Conservation (phyloP, 2,329 filamentous ascomycete genomes). For the Chrysosporium queenslandicum region DNA sequence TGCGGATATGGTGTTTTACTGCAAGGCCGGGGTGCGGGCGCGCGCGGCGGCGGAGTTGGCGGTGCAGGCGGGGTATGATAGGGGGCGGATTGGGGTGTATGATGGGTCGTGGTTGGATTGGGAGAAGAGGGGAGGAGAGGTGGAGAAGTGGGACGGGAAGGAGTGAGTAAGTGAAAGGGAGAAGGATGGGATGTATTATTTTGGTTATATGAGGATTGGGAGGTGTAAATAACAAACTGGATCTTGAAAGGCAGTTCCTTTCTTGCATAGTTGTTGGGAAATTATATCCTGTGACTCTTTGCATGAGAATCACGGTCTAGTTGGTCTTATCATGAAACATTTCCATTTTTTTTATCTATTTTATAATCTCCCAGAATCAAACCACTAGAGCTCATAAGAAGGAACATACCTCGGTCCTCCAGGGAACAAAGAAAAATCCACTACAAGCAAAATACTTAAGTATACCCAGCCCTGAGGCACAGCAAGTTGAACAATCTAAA, state of each 20-base stretch:
- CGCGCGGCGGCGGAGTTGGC: constrained; percentile 68
- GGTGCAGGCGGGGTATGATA: constrained; percentile 61
- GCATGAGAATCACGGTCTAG: too few relatives aligned
- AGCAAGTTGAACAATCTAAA: not conserved
- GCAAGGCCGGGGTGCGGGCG: constrained; percentile 80
- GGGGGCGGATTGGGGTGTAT: constrained; percentile 48
- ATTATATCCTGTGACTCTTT: too few relatives aligned
- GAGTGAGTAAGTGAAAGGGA: not conserved
- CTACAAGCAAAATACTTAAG: constrained; percentile 3
- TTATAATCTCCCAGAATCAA: too few relatives aligned
- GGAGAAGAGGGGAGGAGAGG: constrained; percentile 58
- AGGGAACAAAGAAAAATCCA: not conserved
- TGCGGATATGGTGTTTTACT: constrained; percentile 68
- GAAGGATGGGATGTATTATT: not conserved
- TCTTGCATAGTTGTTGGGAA: too few relatives aligned
- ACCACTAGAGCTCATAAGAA: too few relatives aligned
- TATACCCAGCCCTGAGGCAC: not conserved
- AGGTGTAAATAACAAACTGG: too few relatives aligned
- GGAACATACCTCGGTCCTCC: too few relatives aligned
- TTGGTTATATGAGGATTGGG: too few relatives aligned
- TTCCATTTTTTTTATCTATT: too few relatives aligned
- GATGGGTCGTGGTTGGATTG: constrained; percentile 60
- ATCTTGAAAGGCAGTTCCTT: not conserved
- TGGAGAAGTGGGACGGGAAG: constrained; percentile 38
- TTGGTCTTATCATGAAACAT: too few relatives aligned